These are phyloP conservation scores for Kuraishia hungarica DNA, from an alignment of 805 yeast species.

Conservation along the genomic window DNA sequence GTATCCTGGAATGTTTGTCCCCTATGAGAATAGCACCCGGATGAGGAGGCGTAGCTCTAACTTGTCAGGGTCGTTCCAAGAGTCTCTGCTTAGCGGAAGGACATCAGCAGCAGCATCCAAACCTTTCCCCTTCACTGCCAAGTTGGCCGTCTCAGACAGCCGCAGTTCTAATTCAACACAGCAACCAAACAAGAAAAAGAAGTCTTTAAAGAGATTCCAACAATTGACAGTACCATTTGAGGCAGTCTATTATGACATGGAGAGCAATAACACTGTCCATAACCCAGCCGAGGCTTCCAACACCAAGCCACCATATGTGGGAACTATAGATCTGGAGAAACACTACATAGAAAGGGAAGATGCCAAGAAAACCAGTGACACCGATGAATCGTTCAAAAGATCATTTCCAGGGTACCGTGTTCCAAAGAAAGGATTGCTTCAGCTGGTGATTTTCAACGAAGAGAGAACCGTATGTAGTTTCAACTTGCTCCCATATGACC, in stretches of 20 bases:
- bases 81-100: slow-evolving; percentile 13
- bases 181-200: neutral
- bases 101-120: slow-evolving; percentile 12
- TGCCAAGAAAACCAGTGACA: neutral
- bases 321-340: slow-evolving; percentile 19
- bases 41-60: slow-evolving; percentile 2
- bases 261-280: neutral
- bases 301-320: slow-evolving; percentile 20
- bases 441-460: slow-evolving; percentile 20
- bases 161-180: neutral
- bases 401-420: slow-evolving; percentile 20
- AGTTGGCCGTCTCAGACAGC: slow-evolving; percentile 14
- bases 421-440: slow-evolving; percentile 19
- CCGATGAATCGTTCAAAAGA: slow-evolving; percentile 7
- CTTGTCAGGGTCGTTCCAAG: slow-evolving; percentile 10
- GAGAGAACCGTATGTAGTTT: slow-evolving; percentile 17
- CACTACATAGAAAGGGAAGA: slow-evolving; percentile 14
- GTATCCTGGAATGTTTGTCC: neutral
- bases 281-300: neutral
- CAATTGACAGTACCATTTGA: slow-evolving; percentile 14
- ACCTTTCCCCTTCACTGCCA: slow-evolving; percentile 18
- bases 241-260: slow-evolving; percentile 16
- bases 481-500: slow-evolving; percentile 18
- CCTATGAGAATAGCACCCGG: neutral
- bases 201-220: slow-evolving; percentile 1